A percentile compares a stretch with the other conserved stretches of the same genome.
phyloP scores from a whole-genome alignment of 805 yeast genomes.

The Sugiyamaella mastotermitis region DNA sequence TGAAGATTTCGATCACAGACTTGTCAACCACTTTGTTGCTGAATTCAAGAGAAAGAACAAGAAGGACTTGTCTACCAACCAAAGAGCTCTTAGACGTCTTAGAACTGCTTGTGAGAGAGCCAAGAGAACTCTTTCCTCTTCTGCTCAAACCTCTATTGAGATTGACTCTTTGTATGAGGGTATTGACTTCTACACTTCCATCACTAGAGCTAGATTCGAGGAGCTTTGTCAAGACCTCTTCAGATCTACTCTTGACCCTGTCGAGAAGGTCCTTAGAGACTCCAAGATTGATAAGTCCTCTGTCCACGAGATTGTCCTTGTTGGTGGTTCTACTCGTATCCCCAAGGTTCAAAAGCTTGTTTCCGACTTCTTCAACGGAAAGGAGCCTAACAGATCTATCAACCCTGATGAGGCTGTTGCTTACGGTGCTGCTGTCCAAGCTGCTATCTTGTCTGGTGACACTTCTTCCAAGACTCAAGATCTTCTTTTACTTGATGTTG shows the following conservation, averaged over 20 bases:
- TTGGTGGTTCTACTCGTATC: slow-evolving; percentile 98
- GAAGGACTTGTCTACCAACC: slow-evolving; percentile 88
- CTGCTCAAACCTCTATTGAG: slow-evolving; percentile 92
- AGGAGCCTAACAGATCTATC: slow-evolving; percentile 93
- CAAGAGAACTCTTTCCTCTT: slow-evolving; percentile 95
- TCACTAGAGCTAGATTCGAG: slow-evolving; percentile 97
- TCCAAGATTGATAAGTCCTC: slow-evolving; percentile 84
- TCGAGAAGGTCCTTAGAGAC: slow-evolving; percentile 89
- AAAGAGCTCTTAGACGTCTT: slow-evolving; percentile 96
- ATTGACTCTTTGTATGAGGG: slow-evolving; percentile 94
- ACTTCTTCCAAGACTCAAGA: slow-evolving; percentile 95
- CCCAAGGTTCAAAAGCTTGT: slow-evolving; percentile 95
- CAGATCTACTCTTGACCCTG: slow-evolving; percentile 92
- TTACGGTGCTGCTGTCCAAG: slow-evolving; percentile 98
- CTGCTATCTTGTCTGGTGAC: slow-evolving; percentile 94
- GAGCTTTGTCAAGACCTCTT: slow-evolving; percentile 90
- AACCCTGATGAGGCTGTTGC: slow-evolving; percentile 99
- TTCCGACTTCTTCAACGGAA: slow-evolving; percentile 94
- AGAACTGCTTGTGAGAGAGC: slow-evolving; percentile 99
- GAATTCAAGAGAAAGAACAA: slow-evolving; percentile 98
- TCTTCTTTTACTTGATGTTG: slow-evolving; percentile 88
- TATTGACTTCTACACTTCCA: slow-evolving; percentile 90
- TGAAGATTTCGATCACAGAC: slow-evolving; percentile 97
- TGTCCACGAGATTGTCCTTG: slow-evolving; percentile 88
- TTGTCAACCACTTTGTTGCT: slow-evolving; percentile 85